phyloP scores from a whole-genome alignment of 192 early-diverging fungal species.

The Coemansia guatemalensis region DNA sequence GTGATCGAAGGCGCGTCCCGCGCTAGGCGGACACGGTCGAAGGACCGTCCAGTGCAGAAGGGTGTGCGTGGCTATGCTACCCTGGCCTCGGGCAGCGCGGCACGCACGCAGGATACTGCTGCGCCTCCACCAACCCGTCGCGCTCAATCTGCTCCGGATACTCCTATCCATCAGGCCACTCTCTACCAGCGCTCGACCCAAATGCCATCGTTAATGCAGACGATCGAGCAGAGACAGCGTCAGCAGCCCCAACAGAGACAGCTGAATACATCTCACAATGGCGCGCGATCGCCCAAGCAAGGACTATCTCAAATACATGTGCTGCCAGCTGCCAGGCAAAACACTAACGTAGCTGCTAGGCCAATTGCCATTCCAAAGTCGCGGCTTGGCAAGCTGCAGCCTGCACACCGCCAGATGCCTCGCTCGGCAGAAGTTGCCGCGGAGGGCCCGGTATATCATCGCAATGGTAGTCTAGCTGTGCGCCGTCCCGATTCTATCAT shows the following conservation, averaged over 20 bases:
- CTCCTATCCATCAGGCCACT: background rate
- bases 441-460: conserved; percentile 15
- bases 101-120: background rate
- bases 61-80: background rate
- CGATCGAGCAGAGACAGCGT: background rate
- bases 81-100: background rate
- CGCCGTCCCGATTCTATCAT: conserved; percentile 27
- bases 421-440: conserved; percentile 27
- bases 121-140: background rate
- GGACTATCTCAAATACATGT: background rate
- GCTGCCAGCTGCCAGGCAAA: background rate
- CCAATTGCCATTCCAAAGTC: conserved; percentile 40
- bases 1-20: conserved; percentile 1
- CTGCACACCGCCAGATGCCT: conserved; percentile 43
- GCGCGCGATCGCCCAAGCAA: background rate
- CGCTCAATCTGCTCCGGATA: background rate
- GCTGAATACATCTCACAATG: background rate
- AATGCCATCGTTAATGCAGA: conserved; percentile 2
- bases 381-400: conserved; percentile 35
- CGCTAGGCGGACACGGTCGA: background rate
- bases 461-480: conserved; percentile 16
- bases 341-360: background rate
- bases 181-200: conserved; percentile 1
- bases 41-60: too few relatives aligned
- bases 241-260: conserved; percentile 8